A percentile compares a stretch with the other conserved stretches of the same genome.
These are phyloP conservation scores for Saccharomycopsis sp. DNA, from an alignment of 805 yeast genomes.

Conservation along the genomic window DNA sequence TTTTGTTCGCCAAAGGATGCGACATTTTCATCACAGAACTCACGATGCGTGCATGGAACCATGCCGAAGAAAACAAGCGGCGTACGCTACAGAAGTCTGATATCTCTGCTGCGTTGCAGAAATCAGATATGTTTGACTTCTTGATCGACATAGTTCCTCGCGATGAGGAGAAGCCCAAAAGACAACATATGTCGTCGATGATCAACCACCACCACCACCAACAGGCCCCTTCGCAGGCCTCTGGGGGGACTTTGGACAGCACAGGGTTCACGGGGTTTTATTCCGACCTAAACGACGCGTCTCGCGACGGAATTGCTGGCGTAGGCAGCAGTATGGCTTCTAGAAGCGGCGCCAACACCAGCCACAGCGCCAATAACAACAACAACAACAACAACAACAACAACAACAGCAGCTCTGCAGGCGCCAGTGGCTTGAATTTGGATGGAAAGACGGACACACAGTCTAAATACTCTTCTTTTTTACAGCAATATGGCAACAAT, in stretches of 20 bases:
- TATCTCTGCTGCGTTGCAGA: conserved; percentile 90
- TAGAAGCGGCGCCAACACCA: not conserved
- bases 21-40: conserved; percentile 94
- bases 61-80: conserved; percentile 93
- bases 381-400: conserved; percentile 10
- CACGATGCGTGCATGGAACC: conserved; percentile 99
- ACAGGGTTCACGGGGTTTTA: not conserved
- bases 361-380: not conserved
- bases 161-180: conserved; percentile 52
- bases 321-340: not conserved
- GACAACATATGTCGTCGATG: not conserved
- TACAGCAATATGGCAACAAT: conserved; percentile 4
- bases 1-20: conserved; percentile 94
- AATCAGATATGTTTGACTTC: conserved; percentile 96
- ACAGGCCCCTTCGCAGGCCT: conserved; percentile 8
- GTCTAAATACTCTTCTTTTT: conserved; percentile 7
- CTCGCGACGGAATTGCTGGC: not conserved
- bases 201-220: conserved; percentile 14
- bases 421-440: not conserved
- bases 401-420: conserved; percentile 12
- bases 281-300: not conserved
- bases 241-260: not conserved
- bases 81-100: conserved; percentile 91
- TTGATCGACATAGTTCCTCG: conserved; percentile 93
- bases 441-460: not conserved